These are phyloP conservation scores for Tulasnella sp. DNA, from an alignment of 768 basidiomycete genomes.

Conservation along the genomic window DNA sequence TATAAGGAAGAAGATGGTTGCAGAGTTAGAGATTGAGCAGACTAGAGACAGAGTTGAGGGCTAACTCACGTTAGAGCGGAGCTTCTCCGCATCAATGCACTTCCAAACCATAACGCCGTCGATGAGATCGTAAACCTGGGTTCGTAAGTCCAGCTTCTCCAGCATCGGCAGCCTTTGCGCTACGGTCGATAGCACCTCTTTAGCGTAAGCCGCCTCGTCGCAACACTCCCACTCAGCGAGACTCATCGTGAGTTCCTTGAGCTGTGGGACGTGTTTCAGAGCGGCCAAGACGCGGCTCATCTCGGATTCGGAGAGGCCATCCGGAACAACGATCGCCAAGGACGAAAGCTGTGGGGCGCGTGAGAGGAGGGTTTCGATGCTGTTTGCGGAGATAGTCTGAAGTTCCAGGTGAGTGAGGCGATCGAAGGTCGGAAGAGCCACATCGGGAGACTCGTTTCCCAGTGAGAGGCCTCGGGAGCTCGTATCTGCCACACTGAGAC, in stretches of 20 bases:
- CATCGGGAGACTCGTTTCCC: background rate
- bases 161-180: constrained; percentile 6
- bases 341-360: background rate
- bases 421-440: background rate
- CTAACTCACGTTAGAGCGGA: constrained; percentile 5
- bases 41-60: background rate
- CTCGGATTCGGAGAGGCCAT: constrained; percentile 8
- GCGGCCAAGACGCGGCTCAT: background rate
- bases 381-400: background rate
- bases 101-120: background rate
- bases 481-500: constrained; percentile 1
- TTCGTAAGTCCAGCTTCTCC: constrained; percentile 12
- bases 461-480: constrained; percentile 1
- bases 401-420: constrained; percentile 6
- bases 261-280: constrained; percentile 1
- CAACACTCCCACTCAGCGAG: constrained; percentile 5
- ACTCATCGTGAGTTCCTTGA: constrained; percentile 7
- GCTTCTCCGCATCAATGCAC: background rate
- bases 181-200: background rate
- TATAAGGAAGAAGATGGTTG: background rate
- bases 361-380: constrained; percentile 7
- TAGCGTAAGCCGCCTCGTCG: background rate
- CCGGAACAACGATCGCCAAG: background rate
- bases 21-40: background rate
- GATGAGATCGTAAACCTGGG: constrained; percentile 5